phyloP scores from a whole-genome alignment of 2,329 filamentous ascomycete genomes.

The Claviceps humidiphila region DNA sequence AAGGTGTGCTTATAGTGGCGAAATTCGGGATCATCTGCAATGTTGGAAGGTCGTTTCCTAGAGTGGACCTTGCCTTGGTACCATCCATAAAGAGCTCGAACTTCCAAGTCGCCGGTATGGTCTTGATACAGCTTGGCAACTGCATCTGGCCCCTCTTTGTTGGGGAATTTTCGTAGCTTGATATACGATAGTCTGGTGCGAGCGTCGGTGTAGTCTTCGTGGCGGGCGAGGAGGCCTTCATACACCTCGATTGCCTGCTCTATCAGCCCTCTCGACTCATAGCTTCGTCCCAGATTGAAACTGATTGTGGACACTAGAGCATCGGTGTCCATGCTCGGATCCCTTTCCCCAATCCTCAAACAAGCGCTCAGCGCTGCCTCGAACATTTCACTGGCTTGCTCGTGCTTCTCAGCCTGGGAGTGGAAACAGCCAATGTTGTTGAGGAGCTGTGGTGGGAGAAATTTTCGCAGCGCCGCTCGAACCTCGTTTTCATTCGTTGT shows the following conservation, averaged over 20 bases:
- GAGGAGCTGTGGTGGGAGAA: constrained; percentile 75
- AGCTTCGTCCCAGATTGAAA: constrained; percentile 89
- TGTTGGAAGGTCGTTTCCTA: constrained; percentile 67
- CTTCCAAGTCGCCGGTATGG: constrained; percentile 75
- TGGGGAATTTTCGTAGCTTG: constrained; percentile 64
- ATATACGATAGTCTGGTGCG: constrained; percentile 83
- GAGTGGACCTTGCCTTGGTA: constrained; percentile 71
- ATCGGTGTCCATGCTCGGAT: constrained; percentile 70
- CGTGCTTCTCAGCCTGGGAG: constrained; percentile 73
- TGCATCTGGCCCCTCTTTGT: constrained; percentile 74
- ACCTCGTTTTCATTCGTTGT: constrained; percentile 43
- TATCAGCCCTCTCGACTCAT: constrained; percentile 69
- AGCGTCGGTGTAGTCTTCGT: constrained; percentile 87
- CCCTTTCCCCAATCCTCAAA: constrained; percentile 64
- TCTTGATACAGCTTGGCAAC: constrained; percentile 77
- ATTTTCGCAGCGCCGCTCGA: constrained; percentile 53
- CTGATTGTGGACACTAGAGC: constrained; percentile 90
- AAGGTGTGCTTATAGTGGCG: constrained; percentile 94
- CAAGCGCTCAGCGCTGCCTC: constrained; percentile 85
- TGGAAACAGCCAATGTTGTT: constrained; percentile 98
- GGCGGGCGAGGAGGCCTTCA: constrained; percentile 69
- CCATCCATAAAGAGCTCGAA: constrained; percentile 89
- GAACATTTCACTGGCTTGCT: constrained; percentile 72
- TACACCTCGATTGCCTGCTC: constrained; percentile 84
- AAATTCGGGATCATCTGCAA: constrained; percentile 82